phyloP scores from a whole-genome alignment of 192 early-diverging fungal species.

The Linnemannia hyalina region DNA sequence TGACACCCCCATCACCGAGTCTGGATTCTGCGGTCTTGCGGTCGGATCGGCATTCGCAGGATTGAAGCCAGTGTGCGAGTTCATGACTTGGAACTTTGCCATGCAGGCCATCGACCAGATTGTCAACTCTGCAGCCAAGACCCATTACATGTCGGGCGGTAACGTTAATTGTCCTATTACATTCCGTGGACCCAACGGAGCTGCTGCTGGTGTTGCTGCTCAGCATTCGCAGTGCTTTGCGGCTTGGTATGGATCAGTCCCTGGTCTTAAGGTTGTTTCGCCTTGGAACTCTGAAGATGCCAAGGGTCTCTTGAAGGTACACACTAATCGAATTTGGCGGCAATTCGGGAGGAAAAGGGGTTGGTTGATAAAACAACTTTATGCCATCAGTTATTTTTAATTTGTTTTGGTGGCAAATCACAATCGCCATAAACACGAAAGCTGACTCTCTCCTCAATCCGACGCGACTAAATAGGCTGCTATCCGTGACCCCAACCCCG shows the following conservation, averaged over 20 bases:
- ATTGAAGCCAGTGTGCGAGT: constrained; percentile 96
- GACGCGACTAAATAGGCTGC: constrained; percentile 69
- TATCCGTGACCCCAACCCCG: constrained; percentile 97
- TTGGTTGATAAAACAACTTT: background rate
- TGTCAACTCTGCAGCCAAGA: constrained; percentile 98
- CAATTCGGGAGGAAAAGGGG: background rate
- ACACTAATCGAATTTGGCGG: background rate
- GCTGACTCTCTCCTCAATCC: background rate
- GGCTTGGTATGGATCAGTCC: constrained; percentile 96
- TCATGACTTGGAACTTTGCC: constrained; percentile 99
- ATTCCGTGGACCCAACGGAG: constrained; percentile 98
- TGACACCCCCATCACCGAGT: constrained; percentile 98
- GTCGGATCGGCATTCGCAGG: constrained; percentile 94
- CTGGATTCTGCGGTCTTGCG: constrained; percentile 96
- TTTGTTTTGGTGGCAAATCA: background rate
- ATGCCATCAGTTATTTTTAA: background rate
- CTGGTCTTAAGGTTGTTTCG: constrained; percentile 95
- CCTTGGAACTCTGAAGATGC: constrained; percentile 96
- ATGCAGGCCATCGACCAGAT: constrained; percentile 99
- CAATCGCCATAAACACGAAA: background rate
- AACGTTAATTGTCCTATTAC: constrained; percentile 89
- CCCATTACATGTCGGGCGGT: constrained; percentile 96
- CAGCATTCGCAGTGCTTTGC: constrained; percentile 99
- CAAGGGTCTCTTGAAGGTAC: constrained; percentile 91
- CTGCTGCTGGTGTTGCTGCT: constrained; percentile 95